A percentile compares a stretch with the other conserved stretches of the same genome.
Conservation (phyloP, 2,329 filamentous ascomycete genomes). For the Fusarium nodosum region DNA sequence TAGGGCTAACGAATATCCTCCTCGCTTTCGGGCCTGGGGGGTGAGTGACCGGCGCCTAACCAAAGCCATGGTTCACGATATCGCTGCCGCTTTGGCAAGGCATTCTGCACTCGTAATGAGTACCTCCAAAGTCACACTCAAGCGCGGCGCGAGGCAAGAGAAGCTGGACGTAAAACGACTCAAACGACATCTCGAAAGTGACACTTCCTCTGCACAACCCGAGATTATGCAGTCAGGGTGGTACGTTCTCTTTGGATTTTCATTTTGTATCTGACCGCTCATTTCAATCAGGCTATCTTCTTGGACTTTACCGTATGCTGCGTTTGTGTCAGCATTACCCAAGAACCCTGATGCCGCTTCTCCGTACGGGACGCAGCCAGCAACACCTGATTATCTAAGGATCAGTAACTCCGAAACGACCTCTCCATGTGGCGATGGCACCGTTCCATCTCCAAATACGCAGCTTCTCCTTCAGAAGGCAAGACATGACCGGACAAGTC, state of each 20-base stretch:
- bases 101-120: background rate
- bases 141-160: background rate
- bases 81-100: background rate
- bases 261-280: rapidly evolving
- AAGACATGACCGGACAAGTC: background rate
- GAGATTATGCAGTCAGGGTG: background rate
- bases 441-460: constrained; percentile 21
- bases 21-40: background rate
- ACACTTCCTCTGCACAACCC: background rate
- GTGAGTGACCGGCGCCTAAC: background rate
- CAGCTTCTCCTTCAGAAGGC: constrained; percentile 24
- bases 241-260: rapidly evolving
- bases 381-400: constrained; percentile 25
- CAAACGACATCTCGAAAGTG: background rate
- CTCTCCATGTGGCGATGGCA: background rate
- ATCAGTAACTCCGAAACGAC: constrained; percentile 13
- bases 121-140: background rate
- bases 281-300: background rate
- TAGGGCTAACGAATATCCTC: background rate
- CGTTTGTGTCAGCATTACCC: constrained; percentile 6
- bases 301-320: constrained; percentile 28
- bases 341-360: constrained; percentile 7
- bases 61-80: background rate
- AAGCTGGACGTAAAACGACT: background rate
- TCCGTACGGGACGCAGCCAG: background rate